Conservation (phyloP, 83 land plant genomes). For the Thuja plicata region DNA sequence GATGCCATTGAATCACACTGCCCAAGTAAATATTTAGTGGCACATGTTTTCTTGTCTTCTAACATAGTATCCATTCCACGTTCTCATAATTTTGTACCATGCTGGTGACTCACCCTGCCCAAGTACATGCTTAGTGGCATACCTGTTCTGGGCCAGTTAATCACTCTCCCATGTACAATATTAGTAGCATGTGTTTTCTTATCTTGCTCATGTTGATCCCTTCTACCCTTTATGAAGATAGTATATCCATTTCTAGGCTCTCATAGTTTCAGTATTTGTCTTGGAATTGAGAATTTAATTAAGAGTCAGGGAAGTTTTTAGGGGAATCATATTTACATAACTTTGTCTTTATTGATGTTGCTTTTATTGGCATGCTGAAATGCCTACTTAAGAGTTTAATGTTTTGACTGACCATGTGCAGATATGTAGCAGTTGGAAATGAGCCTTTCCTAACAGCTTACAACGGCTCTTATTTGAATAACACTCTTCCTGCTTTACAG, state of each 20-base stretch:
- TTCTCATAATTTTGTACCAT: neutral
- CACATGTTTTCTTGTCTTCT: neutral
- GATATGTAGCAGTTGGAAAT: slow-evolving; percentile 67
- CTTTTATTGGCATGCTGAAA: neutral
- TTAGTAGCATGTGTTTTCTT: no score
- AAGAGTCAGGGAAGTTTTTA: neutral
- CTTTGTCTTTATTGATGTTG: neutral
- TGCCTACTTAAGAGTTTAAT: neutral
- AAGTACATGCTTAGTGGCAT: neutral
- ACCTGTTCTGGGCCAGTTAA: no score
- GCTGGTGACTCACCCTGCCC: neutral
- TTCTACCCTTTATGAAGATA: neutral
- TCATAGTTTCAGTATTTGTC: neutral
- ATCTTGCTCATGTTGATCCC: neutral
- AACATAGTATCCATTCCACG: neutral
- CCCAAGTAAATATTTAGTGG: neutral
- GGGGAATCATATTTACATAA: neutral
- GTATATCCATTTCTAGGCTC: neutral
- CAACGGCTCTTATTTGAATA: slow-evolving; percentile 34
- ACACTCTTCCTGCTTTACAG: slow-evolving; percentile 41
- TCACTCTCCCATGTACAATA: no score
- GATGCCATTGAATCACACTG: neutral
- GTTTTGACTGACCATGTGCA: slow-evolving; percentile 14
- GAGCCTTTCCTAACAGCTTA: slow-evolving; percentile 56
- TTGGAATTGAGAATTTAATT: neutral